Evolutionary conservation across 805 yeast genomes (phyloP).

Genomic region (Danielia reshetovae): DNA sequence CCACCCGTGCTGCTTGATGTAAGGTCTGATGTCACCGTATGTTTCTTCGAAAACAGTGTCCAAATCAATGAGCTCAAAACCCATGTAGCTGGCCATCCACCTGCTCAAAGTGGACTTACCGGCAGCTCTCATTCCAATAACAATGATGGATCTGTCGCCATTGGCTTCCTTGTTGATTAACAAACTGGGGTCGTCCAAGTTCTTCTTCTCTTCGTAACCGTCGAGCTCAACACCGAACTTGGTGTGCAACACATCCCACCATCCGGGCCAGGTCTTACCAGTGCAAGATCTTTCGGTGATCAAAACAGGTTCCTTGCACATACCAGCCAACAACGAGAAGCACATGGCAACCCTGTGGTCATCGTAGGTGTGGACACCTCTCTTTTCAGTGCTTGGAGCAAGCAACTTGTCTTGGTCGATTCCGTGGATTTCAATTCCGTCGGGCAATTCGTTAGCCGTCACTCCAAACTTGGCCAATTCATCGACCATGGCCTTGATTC

Average conservation of each 20-base stretch:
- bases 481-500: conserved; percentile 91
- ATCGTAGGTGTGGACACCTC: conserved; percentile 77
- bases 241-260: conserved; percentile 94
- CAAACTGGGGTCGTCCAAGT: conserved; percentile 15
- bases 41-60: conserved; percentile 67
- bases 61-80: conserved; percentile 68
- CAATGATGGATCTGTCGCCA: conserved; percentile 57
- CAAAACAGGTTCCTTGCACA: conserved; percentile 57
- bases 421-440: conserved; percentile 88
- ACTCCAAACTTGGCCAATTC: conserved; percentile 92
- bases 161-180: conserved; percentile 24
- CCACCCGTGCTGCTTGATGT: conserved; percentile 74
- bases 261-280: conserved; percentile 99
- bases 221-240: conserved; percentile 59
- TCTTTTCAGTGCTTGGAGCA: conserved; percentile 46
- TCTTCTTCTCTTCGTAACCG: conserved; percentile 56
- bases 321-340: conserved; percentile 80
- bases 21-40: conserved; percentile 53
- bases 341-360: conserved; percentile 99
- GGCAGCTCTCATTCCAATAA: conserved; percentile 98
- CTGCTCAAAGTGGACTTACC: conserved; percentile 86
- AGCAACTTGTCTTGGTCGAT: conserved; percentile 46
- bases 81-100: conserved; percentile 70
- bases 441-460: conserved; percentile 75
- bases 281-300: conserved; percentile 89